A percentile compares a stretch with the other conserved stretches of the same genome.
Evolutionary conservation across 768 basidiomycete genomes (phyloP).

Genomic region (Kwoniella dendrophila): DNA sequence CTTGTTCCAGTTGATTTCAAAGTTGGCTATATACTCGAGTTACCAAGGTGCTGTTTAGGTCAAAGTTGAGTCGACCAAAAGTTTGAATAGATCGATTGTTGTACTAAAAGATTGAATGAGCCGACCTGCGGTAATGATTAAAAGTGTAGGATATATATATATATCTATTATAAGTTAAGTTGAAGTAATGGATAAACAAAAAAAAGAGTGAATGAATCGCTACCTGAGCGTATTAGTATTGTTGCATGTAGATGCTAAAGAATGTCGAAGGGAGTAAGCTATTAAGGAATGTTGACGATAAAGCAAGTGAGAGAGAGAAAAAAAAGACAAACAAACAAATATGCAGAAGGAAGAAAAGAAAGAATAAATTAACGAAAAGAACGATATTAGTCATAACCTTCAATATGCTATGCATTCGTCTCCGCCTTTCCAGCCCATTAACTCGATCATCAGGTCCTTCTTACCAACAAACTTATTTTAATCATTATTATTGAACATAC

Average conservation of each 20-base stretch:
- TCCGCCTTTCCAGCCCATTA: too few relatives aligned
- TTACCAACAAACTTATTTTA: too few relatives aligned
- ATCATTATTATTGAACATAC: too few relatives aligned
- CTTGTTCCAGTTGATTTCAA: too few relatives aligned
- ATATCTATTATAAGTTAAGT: too few relatives aligned
- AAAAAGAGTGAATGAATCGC: constrained; percentile 4
- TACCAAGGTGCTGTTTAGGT: too few relatives aligned
- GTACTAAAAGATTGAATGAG: constrained; percentile 2
- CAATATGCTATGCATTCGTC: too few relatives aligned
- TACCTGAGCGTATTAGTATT: constrained; percentile 1
- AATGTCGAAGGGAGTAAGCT: background rate
- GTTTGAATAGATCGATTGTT: background rate
- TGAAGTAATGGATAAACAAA: background rate
- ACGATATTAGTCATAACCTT: too few relatives aligned
- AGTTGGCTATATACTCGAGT: too few relatives aligned
- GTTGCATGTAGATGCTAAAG: constrained; percentile 1
- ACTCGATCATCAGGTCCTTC: background rate
- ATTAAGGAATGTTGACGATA: too few relatives aligned
- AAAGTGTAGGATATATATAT: background rate
- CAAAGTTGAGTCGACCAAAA: background rate
- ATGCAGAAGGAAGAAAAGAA: too few relatives aligned
- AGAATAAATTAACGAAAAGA: too few relatives aligned
- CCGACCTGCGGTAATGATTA: constrained; percentile 19
- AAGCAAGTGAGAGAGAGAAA: constrained; percentile 6
- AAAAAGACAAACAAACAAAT: background rate